phyloP scores from a whole-genome alignment of 768 basidiomycete genomes.

The Favolaschia claudopus region DNA sequence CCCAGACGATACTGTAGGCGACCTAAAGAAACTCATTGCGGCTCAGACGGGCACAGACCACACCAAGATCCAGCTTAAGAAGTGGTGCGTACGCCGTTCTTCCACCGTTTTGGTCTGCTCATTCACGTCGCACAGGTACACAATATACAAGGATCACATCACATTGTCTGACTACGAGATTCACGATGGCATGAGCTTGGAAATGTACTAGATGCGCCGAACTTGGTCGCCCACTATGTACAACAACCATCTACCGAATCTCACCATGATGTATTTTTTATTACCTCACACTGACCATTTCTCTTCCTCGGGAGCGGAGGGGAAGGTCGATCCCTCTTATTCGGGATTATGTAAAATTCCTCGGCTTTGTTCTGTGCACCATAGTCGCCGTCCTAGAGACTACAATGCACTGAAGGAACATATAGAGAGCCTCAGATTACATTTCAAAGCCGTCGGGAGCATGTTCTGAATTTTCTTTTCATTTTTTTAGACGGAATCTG shows the following conservation, averaged over 20 bases:
- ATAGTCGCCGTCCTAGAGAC: too few species aligned
- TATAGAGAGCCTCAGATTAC: too few species aligned
- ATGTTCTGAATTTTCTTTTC: too few species aligned
- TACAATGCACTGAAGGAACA: too few species aligned
- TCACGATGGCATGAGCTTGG: conserved; percentile 90
- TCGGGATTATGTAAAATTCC: too few species aligned
- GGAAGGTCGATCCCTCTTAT: too few species aligned
- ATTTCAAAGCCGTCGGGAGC: too few species aligned
- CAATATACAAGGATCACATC: conserved; percentile 95
- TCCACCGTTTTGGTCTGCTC: not conserved
- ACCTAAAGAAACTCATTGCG: conserved; percentile 95
- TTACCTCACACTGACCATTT: not conserved
- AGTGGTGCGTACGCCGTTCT: conserved; percentile 70
- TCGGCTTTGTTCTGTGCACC: too few species aligned
- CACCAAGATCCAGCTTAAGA: conserved; percentile 92
- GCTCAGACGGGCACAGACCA: conserved; percentile 92
- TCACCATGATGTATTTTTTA: conserved; percentile 17
- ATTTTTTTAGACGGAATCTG: too few species aligned
- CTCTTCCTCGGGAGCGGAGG: not conserved
- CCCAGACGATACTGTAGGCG: conserved; percentile 95
- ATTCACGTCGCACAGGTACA: conserved; percentile 69
- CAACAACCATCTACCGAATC: not conserved
- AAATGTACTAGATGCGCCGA: conserved; percentile 73
- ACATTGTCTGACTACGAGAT: conserved; percentile 93
- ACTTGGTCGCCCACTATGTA: conserved; percentile 2